Evolutionary conservation across 179 eudicot species (phyloP), one percentile per base, ranked within the genome.

Genomic region (Beta macrorhiza): DNA sequence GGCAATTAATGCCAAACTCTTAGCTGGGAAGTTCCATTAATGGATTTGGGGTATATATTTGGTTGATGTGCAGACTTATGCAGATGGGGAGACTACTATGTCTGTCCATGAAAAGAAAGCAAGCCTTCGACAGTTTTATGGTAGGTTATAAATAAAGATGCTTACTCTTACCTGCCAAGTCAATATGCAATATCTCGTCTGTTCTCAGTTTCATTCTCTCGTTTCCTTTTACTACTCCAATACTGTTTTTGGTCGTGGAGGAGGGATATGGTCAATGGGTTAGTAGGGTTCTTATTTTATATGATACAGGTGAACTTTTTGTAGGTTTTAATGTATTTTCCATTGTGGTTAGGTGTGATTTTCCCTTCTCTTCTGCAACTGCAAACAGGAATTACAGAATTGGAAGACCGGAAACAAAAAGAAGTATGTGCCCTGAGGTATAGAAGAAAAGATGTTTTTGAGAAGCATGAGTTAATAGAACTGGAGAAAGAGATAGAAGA

Each of bases 331-430:
- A 78, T 79, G 59, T 5, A 7, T 42, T 29, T 29, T 69, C 77
- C 15, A 73, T 55, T 82, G 74, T 61, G 75, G 49, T 1, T 75
- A 87, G 91, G 84, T 80, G 85, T 84, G 75, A 81, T 89, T 20
- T 85, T 87, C 76, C 91, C 91, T 32, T 89, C 91, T 42, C 77
- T 89, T 79, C 80, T 82, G 79, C 90, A 87, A 89, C 88, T 89
- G 37, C 88, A 89, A 87, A 74, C 74, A 14, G 88, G 91, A 77
- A 82, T 89, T 55, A 85, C 89, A 3, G 90, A 89, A 75, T 16
- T 76, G 63, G 91, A 89, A 17, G 91, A 85, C 37, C 76, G 82
- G 77, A 89, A 87, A 77, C 91, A 89, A 45, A 87, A 82, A 59
- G 87, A 85, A 76, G 17, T 85, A 32, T 87, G 88, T 53, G 71